phyloP scores from a whole-genome alignment of 352 stramenopile genomes.

The Pythium vanterpoolii region DNA sequence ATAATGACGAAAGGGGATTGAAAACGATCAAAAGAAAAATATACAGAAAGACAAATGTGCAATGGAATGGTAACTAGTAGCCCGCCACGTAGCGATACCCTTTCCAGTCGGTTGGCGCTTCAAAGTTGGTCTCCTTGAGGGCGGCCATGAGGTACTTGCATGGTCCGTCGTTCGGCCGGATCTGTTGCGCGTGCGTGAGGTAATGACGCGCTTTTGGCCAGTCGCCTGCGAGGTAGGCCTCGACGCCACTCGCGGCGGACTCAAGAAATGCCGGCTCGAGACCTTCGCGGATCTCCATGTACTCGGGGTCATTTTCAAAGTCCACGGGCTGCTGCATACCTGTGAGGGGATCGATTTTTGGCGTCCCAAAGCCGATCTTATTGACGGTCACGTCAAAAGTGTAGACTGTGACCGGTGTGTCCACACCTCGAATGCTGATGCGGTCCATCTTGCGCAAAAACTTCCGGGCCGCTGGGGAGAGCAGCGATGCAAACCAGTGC shows the following conservation, averaged over 20 bases:
- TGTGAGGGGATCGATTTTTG: conserved; percentile 59
- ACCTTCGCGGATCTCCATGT: conserved; percentile 77
- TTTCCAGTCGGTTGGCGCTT: conserved; percentile 90
- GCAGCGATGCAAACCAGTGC: conserved; percentile 74
- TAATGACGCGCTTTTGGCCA: conserved; percentile 77
- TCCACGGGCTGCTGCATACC: conserved; percentile 66
- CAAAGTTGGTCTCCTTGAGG: conserved; percentile 82
- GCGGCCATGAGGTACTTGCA: conserved; percentile 89
- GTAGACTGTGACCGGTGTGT: conserved; percentile 81
- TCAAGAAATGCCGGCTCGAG: conserved; percentile 82
- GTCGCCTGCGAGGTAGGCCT: conserved; percentile 71
- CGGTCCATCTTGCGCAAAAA: conserved; percentile 83
- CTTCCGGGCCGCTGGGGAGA: conserved; percentile 63
- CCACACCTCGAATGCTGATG: conserved; percentile 80
- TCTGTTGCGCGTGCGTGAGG: conserved; percentile 65
- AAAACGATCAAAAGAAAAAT: neutral
- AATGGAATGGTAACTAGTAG: conserved; percentile 39
- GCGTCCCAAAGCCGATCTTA: conserved; percentile 71
- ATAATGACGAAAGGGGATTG: neutral
- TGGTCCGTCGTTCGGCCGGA: conserved; percentile 85
- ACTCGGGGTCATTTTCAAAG: conserved; percentile 82
- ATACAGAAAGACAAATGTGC: conserved; percentile 7
- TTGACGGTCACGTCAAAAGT: conserved; percentile 86
- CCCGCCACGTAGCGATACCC: conserved; percentile 88
- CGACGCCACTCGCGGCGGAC: conserved; percentile 55